These are phyloP conservation scores for Hypomyces rosellus DNA, from an alignment of 2,329 filamentous ascomycete species.

Conservation along the genomic window DNA sequence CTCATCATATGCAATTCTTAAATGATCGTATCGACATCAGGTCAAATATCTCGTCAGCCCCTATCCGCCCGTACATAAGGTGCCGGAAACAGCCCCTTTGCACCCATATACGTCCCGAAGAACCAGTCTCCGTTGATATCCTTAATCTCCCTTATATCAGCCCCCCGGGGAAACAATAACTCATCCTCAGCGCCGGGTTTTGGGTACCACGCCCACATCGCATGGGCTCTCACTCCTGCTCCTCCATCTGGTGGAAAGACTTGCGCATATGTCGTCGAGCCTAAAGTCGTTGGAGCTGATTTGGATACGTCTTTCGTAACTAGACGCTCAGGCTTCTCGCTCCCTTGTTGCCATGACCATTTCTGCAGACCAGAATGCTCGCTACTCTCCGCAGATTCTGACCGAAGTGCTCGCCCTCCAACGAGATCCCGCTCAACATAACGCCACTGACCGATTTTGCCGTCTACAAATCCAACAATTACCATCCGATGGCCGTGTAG, in stretches of 20 bases:
- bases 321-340: constrained; percentile 37
- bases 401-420: constrained; percentile 64
- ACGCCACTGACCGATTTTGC: constrained; percentile 59
- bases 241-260: constrained; percentile 71
- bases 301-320: constrained; percentile 46
- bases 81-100: constrained; percentile 72
- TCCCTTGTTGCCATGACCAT: constrained; percentile 46
- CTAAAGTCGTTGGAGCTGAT: constrained; percentile 31
- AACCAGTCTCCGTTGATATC: constrained; percentile 91
- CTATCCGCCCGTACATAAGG: constrained; percentile 57
- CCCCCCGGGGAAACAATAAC: constrained; percentile 74
- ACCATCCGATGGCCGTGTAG: constrained; percentile 77
- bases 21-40: neutral
- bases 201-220: constrained; percentile 75
- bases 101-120: constrained; percentile 78
- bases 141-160: constrained; percentile 75
- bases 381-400: constrained; percentile 42
- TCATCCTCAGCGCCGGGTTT: constrained; percentile 61
- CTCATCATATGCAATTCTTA: neutral
- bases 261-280: constrained; percentile 20
- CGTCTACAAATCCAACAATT: constrained; percentile 67
- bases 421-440: constrained; percentile 67
- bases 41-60: neutral
- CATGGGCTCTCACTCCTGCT: constrained; percentile 55
- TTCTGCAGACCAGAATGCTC: constrained; percentile 36